Base-by-base conservation (phyloP, 2,329 filamentous ascomycete genomes). In the Thelonectria blattea region DNA sequence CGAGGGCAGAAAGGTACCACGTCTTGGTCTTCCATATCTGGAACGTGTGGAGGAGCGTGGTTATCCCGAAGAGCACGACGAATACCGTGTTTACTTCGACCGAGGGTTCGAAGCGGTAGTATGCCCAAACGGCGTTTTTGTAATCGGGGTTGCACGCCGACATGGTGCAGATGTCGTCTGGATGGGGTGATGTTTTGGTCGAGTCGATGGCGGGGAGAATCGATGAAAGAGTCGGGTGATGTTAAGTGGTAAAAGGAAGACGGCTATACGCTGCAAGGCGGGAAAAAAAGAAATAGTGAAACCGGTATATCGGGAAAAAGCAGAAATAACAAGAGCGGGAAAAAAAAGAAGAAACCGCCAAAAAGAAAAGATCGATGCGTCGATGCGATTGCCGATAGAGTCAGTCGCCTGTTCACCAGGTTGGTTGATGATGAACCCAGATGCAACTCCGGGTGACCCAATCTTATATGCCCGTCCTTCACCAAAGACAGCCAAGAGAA, bases 1-100 rank as follows among this genome's bases (percentile, higher is more conserved):
- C 63, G 12, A 72, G 58, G 2, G 70, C 70, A 15, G 58, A 64
- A 4, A 72, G 41, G 24, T 71, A 72, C 70, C 68, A 71, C 34
- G 70, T 72, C 45, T 51, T 61, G 3, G 70, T 70, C 42, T 42
- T 63, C 50, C 62, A 64, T 20, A 72, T 66, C 39, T 72, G 70
- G 6, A 71, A 50, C 2, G 32, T 24, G 30, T 72, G 70, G 1
- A 72, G 43, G 10, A 71, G 9, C 1, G 67, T 67, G 4, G 67
- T 58, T 12, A 67, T 51, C 1, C 41, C 60, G n/a, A 72, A 71
- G 14, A 71, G 62, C 22, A 68, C 66, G 1, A 67, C 50, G 55
- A 71, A 71, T 12, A 67, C 53, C 17, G 54, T 41, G 15, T 69
- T 68, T 46, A 58, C 64, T 39, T 62, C 66, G 11, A 68, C 57